Base-by-base conservation (phyloP, 176 grass and related monocot genomes). In the Zoysia pacifica region DNA sequence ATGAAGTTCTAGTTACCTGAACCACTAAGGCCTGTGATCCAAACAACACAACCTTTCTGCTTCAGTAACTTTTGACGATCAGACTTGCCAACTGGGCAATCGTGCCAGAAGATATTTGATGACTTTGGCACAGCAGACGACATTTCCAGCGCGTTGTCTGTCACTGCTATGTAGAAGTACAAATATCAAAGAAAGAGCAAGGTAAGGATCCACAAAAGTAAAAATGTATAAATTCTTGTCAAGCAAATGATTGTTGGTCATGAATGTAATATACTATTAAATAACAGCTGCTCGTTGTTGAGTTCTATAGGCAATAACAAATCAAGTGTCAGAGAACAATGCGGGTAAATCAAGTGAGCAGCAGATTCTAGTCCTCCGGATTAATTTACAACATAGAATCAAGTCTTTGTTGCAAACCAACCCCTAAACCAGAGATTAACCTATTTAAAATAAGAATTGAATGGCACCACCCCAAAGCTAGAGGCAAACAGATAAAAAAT, bases 1-100 rank as follows among this genome's bases (percentile, higher is more conserved):
- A 74, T 7, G 2, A 68, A 44, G 47, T 3, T 18, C 52, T 7
- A 74, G 13, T 78, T 77, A 90, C 93, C 93, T 86, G 93, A 93
- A 48, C 93, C 90, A 44, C 93, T 97, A 69, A 97, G 90, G 56
- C 93, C 93, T 46, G 90, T 97, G 67, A 97, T 97, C 93, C 93
- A 97, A 45, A 97, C 88, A 56, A 97, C 86, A 46, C 93, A 97
- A 0, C 93, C 93, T 85, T 97, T 97, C 51, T 93, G 93, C 70
- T 86, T 90, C 62, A 93, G 82, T 58, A 97, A 51, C 16, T 88
- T 85, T 78, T 97, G 90, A 44, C 90, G 82, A 46, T 97, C 93
- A 51, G 80, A 18, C 45, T 87, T 88, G 10, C 93, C 93, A 18
- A 97, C 90, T 35, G 83, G 35, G 59, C 90, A 97, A 58, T 97